Evolutionary conservation across 2,329 filamentous ascomycete genomes (phyloP).

Genomic region (Camptophora hylomeconis): DNA sequence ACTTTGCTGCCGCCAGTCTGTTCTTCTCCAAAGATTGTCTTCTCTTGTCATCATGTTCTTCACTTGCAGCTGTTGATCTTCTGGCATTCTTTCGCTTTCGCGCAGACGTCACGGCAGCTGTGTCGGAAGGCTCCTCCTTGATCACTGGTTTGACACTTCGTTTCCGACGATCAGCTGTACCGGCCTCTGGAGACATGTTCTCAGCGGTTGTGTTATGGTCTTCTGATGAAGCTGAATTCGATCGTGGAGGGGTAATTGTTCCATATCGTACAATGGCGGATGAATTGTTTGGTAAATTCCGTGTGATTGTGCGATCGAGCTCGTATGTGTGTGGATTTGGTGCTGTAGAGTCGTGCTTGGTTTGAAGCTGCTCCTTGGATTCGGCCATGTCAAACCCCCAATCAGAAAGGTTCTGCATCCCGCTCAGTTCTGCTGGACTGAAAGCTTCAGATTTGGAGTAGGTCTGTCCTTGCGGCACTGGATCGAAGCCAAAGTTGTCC

Average conservation of each 20-base stretch:
- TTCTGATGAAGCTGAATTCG: conserved; percentile 11
- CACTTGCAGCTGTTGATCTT: conserved; percentile 9
- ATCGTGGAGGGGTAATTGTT: conserved; percentile 16
- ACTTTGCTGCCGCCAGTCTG: conserved; percentile 17
- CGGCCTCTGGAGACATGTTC: conserved; percentile 10
- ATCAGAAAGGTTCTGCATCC: conserved; percentile 11
- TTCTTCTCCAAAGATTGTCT: conserved; percentile 18
- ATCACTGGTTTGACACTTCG: conserved; percentile 4
- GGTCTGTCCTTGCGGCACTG: conserved; percentile 7
- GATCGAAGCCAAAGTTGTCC: conserved; percentile 18
- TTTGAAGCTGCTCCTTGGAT: conserved; percentile 3
- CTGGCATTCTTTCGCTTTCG: conserved; percentile 15
- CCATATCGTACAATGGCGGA: conserved; percentile 14
- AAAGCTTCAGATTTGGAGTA: conserved; percentile 9
- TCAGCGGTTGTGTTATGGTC: conserved; percentile 7
- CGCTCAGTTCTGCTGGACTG: conserved; percentile 14
- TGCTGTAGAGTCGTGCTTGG: background rate
- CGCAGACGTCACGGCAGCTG: conserved; percentile 3
- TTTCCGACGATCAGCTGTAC: conserved; percentile 7
- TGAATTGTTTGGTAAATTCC: conserved; percentile 9
- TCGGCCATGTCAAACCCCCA: conserved; percentile 12
- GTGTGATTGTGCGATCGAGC: conserved; percentile 12
- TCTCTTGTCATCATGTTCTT: conserved; percentile 15
- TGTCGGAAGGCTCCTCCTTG: conserved; percentile 9
- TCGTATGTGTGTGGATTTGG: conserved; percentile 9